Base-by-base conservation (phyloP, 2,329 filamentous ascomycete species). In the Metarhizium humberi region DNA sequence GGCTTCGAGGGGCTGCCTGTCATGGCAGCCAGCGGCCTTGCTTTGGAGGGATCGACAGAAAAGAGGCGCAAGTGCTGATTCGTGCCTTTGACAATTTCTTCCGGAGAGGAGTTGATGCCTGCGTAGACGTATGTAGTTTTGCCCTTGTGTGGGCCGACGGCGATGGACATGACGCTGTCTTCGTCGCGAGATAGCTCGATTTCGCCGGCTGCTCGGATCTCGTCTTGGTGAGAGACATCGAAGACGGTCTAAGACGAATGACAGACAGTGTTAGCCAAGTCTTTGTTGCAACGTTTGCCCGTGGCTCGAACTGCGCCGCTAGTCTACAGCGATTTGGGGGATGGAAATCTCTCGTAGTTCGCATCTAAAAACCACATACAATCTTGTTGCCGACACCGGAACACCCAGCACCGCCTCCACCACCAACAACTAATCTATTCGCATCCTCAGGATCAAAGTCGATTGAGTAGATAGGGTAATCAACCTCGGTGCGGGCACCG, bases 361-460 rank as follows among this genome's bases (percentile, higher is more conserved):
- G 13, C 25, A 13, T 16, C 11, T 40, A 10, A 32, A 25, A 29
- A 25, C 13, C 50, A 75, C 85, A 66, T 73, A 88, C 88, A 65
- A 96, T 90, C 71, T 90, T 90, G 76, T 96, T 96, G 55, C 85
- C 84, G 25, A 96, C 88, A 48, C 90, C 91, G 61, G 83, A 90
- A 60, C 84, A 82, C 51, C 88, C 85, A 60, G 89, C 85, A 52
- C 92, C 92, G 60, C 92, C 92, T 58, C 92, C 92, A 53, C 92
- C 92, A 57, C 87, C 90, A 42, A 96, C 88, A 8, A 96, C 75
- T 29, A 96, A 77, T 60, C 85, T 85, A 59, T 81, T 81, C 57
- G 86, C 80, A 73, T 95, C 85, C 64, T 86, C 80, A 52, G 87
- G 89, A 67, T 95, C 90, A 70, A 95, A 96, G 66, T 91, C 91